Evolutionary conservation across 768 basidiomycete genomes (phyloP).

Genomic region (Gelatoporia subvermispora): DNA sequence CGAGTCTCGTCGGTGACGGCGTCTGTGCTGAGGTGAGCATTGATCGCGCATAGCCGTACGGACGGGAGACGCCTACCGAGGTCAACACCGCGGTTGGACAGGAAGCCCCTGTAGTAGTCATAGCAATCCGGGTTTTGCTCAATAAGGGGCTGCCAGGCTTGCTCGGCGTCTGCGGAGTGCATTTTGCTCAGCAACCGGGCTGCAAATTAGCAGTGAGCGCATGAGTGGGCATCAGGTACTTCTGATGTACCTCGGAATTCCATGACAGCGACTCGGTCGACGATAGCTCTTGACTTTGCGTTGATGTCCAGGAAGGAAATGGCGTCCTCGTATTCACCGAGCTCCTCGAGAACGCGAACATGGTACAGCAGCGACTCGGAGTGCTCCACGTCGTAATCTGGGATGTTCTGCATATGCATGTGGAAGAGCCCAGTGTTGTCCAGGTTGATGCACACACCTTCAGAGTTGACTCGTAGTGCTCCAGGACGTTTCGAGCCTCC

Average conservation of each 20-base stretch:
- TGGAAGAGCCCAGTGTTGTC: neutral
- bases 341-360: conserved; percentile 65
- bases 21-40: conserved; percentile 21
- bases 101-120: conserved; percentile 73
- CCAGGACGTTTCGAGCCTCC: conserved; percentile 69
- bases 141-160: conserved; percentile 76
- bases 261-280: conserved; percentile 66
- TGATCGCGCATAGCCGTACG: neutral
- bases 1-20: conserved; percentile 45
- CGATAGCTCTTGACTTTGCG: conserved; percentile 58
- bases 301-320: conserved; percentile 58
- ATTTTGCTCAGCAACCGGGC: conserved; percentile 73
- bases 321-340: conserved; percentile 58
- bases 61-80: conserved; percentile 45
- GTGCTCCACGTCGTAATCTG: conserved; percentile 75
- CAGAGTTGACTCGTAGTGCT: conserved; percentile 63
- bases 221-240: neutral
- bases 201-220: conserved; percentile 25
- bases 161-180: conserved; percentile 64
- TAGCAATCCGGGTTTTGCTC: conserved; percentile 82
- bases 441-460: conserved; percentile 48
- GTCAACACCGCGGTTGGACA: conserved; percentile 60
- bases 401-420: conserved; percentile 52
- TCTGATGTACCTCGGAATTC: conserved; percentile 55
- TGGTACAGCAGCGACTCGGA: conserved; percentile 82